These are phyloP conservation scores for Coemansia sp. DNA, from an alignment of 192 early-diverging fungal genomes.

Conservation along the genomic window DNA sequence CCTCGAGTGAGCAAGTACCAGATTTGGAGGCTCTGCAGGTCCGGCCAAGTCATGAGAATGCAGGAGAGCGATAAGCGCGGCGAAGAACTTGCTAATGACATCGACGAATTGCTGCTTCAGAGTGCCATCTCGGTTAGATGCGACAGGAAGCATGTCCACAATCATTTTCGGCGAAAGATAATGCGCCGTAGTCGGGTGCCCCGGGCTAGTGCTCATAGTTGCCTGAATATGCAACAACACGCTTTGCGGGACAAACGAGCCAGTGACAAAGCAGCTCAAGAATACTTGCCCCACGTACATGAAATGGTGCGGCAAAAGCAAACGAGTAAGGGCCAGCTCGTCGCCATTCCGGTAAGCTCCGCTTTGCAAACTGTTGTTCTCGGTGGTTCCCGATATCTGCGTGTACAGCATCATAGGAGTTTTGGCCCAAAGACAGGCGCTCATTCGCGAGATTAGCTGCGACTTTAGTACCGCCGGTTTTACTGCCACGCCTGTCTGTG, in stretches of 20 bases:
- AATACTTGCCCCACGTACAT: conserved; percentile 30
- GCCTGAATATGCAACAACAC: conserved; percentile 18
- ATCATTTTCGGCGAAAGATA: not conserved
- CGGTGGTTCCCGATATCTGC: conserved; percentile 11
- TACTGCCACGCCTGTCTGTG: not conserved
- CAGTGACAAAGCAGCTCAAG: conserved; percentile 11
- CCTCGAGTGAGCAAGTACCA: conserved; percentile 1
- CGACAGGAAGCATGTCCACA: not conserved
- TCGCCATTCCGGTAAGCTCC: not conserved
- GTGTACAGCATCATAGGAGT: conserved; percentile 8
- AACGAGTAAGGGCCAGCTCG: conserved; percentile 17
- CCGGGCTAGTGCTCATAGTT: conserved; percentile 4
- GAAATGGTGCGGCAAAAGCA: conserved; percentile 41
- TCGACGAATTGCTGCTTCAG: conserved; percentile 12
- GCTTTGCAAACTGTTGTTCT: not conserved
- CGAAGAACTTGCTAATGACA: conserved; percentile 22
- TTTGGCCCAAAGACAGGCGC: conserved; percentile 17
- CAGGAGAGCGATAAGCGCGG: conserved; percentile 8
- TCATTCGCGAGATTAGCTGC: conserved; percentile 24
- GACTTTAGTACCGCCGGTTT: conserved; percentile 13
- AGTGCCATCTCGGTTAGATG: not conserved
- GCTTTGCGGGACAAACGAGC: conserved; percentile 5
- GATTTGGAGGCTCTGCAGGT: not conserved
- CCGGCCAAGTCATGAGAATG: not conserved
- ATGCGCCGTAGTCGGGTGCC: not conserved